Percentiles rank a stretch among this genome's conserved stretches.
Evolutionary conservation across 257 asterid species (phyloP).

Genomic region (Solanum habrochaites): DNA sequence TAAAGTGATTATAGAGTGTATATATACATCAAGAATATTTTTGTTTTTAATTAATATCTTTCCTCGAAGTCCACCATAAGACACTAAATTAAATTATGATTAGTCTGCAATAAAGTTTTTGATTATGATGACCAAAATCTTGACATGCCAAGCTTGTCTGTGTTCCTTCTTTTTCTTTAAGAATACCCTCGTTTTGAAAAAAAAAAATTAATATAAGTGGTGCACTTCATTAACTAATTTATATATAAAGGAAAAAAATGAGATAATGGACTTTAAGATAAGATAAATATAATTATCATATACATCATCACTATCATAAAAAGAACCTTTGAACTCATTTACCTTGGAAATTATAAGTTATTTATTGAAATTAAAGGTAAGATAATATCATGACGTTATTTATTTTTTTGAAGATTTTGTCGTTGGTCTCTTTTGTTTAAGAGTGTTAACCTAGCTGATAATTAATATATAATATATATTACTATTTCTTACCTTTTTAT

Average conservation of each 20-base stretch:
- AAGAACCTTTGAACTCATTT: background rate
- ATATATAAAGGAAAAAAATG: background rate
- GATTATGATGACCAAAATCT: background rate
- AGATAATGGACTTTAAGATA: background rate
- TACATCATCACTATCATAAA: background rate
- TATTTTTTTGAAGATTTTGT: background rate
- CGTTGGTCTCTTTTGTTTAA: background rate
- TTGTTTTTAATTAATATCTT: background rate
- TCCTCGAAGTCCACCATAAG: background rate
- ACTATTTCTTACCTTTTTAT: no score
- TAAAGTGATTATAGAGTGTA: no score
- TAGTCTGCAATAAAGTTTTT: background rate
- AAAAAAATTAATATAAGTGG: background rate
- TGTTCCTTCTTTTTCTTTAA: background rate
- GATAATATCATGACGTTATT: background rate
- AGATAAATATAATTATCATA: background rate
- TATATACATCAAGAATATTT: background rate
- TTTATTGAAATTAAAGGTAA: background rate
- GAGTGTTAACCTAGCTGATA: background rate
- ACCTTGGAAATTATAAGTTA: background rate
- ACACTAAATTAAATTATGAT: background rate
- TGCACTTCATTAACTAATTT: background rate
- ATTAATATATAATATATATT: no score
- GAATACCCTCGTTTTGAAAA: background rate
- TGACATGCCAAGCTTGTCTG: background rate